Percentiles rank a stretch among this genome's conserved stretches.
Conservation (phyloP, 2,329 filamentous ascomycete genomes). For the Venturia asperata region DNA sequence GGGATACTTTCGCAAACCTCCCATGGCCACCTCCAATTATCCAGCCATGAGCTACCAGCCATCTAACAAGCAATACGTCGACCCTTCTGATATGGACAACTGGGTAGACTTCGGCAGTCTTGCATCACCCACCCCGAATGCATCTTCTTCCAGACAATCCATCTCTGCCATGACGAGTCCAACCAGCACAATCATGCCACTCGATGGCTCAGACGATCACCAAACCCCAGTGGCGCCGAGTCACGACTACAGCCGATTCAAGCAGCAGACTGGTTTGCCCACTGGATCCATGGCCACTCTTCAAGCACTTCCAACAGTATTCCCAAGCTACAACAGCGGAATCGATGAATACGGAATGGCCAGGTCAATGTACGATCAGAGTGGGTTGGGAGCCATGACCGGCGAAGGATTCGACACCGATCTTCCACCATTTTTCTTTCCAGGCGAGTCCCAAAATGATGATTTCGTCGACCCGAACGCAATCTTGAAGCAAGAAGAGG, state of each 20-base stretch:
- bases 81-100: constrained; percentile 33
- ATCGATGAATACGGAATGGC: constrained; percentile 53
- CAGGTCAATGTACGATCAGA: constrained; percentile 37
- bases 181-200: constrained; percentile 46
- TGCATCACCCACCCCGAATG: constrained; percentile 52
- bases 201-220: constrained; percentile 42
- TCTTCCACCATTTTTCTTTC: constrained; percentile 52
- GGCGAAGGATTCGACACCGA: constrained; percentile 15
- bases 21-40: constrained; percentile 33
- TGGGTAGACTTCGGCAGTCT: constrained; percentile 53
- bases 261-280: constrained; percentile 89
- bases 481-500: constrained; percentile 56
- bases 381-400: constrained; percentile 17
- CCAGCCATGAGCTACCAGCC: constrained; percentile 17
- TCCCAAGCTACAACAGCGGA: constrained; percentile 58
- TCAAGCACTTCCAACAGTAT: constrained; percentile 54
- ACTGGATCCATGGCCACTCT: constrained; percentile 75
- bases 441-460: constrained; percentile 35
- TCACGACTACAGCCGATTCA: constrained; percentile 91
- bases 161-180: constrained; percentile 48
- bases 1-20: constrained; percentile 25
- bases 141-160: constrained; percentile 46
- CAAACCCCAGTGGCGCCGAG: constrained; percentile 69
- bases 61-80: constrained; percentile 31
- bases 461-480: constrained; percentile 68